phyloP scores from a whole-genome alignment of 2,329 filamentous ascomycete genomes.

The Aspergillus quadricinctus region DNA sequence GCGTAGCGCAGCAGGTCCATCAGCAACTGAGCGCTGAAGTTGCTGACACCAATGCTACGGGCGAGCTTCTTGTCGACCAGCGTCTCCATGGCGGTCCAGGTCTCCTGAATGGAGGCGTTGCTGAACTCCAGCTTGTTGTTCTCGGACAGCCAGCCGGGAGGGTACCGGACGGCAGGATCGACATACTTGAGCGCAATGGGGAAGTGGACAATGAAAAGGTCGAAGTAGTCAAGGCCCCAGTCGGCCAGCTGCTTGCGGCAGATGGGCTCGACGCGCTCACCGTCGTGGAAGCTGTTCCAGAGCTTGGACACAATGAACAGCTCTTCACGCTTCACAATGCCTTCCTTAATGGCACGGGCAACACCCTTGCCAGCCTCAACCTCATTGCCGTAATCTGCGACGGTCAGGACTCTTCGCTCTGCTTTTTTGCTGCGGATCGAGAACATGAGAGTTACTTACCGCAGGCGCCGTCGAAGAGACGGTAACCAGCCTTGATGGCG shows the following conservation, averaged over 20 bases:
- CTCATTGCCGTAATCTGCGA: constrained; percentile 75
- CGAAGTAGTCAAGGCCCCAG: constrained; percentile 85
- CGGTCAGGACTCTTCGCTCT: neutral
- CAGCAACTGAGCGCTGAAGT: constrained; percentile 74
- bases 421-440: neutral
- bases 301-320: constrained; percentile 92
- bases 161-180: constrained; percentile 72
- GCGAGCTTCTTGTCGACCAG: constrained; percentile 66
- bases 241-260: constrained; percentile 71
- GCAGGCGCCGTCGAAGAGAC: constrained; percentile 58
- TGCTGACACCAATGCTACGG: constrained; percentile 73
- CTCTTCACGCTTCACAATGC: constrained; percentile 75
- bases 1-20: constrained; percentile 78
- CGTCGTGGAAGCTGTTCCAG: constrained; percentile 88
- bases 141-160: constrained; percentile 68
- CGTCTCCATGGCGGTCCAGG: constrained; percentile 75
- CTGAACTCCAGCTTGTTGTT: constrained; percentile 60
- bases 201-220: constrained; percentile 87
- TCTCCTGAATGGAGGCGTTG: constrained; percentile 72
- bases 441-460: constrained; percentile 34
- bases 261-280: constrained; percentile 70
- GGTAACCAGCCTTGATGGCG: constrained; percentile 58
- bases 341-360: constrained; percentile 73
- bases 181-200: constrained; percentile 82
- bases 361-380: constrained; percentile 72